These are phyloP conservation scores for Eragrostis nindensis DNA, from an alignment of 176 grass and related monocot genomes.

Conservation along the genomic window DNA sequence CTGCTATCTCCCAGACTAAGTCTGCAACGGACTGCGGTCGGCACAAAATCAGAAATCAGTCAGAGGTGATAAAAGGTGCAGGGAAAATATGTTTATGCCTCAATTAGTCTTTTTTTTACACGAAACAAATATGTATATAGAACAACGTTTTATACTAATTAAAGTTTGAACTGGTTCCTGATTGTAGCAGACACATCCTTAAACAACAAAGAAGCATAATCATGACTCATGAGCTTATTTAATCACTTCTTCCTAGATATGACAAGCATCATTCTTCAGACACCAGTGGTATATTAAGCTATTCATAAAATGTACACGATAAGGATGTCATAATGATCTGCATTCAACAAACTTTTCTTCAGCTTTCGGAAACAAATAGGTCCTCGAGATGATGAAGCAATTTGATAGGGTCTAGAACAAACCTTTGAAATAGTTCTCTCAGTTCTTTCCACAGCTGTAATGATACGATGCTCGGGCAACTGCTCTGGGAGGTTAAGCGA, in stretches of 20 bases:
- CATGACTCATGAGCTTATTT: constrained; percentile 28
- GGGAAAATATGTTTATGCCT: not conserved
- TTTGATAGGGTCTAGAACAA: constrained; percentile 29
- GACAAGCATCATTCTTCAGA: constrained; percentile 46
- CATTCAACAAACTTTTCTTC: constrained; percentile 37
- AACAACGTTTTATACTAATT: constrained; percentile 1
- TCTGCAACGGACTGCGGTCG: constrained; percentile 57
- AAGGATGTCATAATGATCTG: constrained; percentile 35
- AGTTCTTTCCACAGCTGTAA: constrained; percentile 25
- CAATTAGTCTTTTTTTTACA: not conserved
- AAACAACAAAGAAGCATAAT: constrained; percentile 28
- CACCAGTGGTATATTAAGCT: constrained; percentile 36
- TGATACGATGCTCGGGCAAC: constrained; percentile 20
- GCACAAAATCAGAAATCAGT: constrained; percentile 22
- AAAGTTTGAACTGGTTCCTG: constrained; percentile 27
- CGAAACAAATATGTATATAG: not conserved
- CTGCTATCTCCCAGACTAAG: constrained; percentile 78
- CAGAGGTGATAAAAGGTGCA: not conserved
- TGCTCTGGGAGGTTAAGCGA: constrained; percentile 48
- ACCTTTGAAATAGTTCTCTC: constrained; percentile 55
- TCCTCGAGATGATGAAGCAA: constrained; percentile 40
- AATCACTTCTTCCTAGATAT: constrained; percentile 50
- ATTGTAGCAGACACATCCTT: not conserved
- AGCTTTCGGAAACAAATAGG: constrained; percentile 49
- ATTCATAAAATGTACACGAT: constrained; percentile 40